Evolutionary conservation across 1,284 basidiomycete genomes (phyloP).

Genomic region (Porodaedalea pini): DNA sequence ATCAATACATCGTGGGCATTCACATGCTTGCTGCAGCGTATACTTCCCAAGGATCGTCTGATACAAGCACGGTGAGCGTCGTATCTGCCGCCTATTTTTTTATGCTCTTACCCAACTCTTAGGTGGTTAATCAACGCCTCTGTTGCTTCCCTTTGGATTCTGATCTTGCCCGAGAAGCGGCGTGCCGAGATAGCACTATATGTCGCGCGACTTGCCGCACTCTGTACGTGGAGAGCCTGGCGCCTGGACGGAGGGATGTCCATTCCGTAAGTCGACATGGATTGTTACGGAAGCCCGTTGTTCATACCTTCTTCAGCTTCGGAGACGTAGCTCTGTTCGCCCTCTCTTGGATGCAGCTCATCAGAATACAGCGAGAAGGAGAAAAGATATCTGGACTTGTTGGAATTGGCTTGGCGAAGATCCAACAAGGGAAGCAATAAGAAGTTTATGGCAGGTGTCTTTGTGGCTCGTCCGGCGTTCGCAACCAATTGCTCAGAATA

Average conservation of each 20-base stretch:
- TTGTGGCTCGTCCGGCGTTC: no score
- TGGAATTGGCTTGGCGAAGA: conserved; percentile 1
- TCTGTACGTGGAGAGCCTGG: conserved; percentile 16
- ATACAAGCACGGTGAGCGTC: conserved; percentile 7
- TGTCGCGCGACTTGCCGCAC: conserved; percentile 19
- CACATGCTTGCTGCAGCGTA: conserved; percentile 20
- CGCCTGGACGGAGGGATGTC: conserved; percentile 4
- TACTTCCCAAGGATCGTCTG: conserved; percentile 10
- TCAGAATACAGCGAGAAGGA: neutral
- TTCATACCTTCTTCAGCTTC: conserved; percentile 1
- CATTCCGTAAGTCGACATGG: conserved; percentile 12
- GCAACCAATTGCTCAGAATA: no score
- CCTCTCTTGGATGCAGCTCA: conserved; percentile 14
- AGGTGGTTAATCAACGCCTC: conserved; percentile 21
- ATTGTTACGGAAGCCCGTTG: neutral
- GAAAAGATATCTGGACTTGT: conserved; percentile 13
- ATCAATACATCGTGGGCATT: conserved; percentile 21
- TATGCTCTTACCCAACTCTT: no score
- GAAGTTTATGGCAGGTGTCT: no score
- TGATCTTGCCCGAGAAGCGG: conserved; percentile 15
- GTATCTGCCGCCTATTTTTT: neutral
- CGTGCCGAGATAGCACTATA: conserved; percentile 21
- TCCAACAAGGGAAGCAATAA: neutral
- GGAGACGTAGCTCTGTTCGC: conserved; percentile 19
- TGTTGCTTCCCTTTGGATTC: conserved; percentile 19